Base-by-base conservation (phyloP, 169 alveolate species). In the Cryptosporidium tyzzeri region DNA sequence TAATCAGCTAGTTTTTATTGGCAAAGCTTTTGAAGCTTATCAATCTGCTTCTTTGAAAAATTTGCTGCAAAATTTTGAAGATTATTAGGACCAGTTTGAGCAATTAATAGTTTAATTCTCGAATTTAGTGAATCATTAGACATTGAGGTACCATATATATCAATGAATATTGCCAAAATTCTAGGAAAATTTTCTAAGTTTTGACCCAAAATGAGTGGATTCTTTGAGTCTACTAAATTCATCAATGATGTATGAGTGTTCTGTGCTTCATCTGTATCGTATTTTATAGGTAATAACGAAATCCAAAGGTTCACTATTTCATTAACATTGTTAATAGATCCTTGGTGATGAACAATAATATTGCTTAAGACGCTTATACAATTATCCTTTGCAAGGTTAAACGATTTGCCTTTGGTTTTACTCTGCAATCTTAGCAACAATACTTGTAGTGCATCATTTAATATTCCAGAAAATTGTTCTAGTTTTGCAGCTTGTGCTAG, bases 141-240 rank as follows among this genome's bases (percentile, higher is more conserved):
- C 84, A 94, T 86, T 21, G 93, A 95, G 6, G 97, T 94, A 50
- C 93, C 96, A 86, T 94, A 94, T 8, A 94, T 91, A 50, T 94
- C 91, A 69, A 94, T 91, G 84, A 94, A 94, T 65, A 94, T 94
- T 69, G 92, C 94, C 70, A 93, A 93, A 65, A 94, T 75, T 71
- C 94, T 91, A 2, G 92, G 91, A 71, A 94, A 91, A 84, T 94
- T 94, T 39, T 93, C 92, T 85, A 94, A 84, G 70, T 94, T 95
- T 29, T 86, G 92, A 18, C 97, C 97, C 53, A 94, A 86, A 23
- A 94, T 84, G 44, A 85, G 87, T 21, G 92, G 96, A 86, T 94
- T 93, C 61, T 94, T 94, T 75, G 89, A 59, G 9, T 80, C 89
- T 0, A 80, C 80, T 26, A 80, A 61, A 33, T 65, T 80, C 89